Evolutionary conservation across 2,329 filamentous ascomycete genomes (phyloP).

Genomic region (Penicillium italicum): DNA sequence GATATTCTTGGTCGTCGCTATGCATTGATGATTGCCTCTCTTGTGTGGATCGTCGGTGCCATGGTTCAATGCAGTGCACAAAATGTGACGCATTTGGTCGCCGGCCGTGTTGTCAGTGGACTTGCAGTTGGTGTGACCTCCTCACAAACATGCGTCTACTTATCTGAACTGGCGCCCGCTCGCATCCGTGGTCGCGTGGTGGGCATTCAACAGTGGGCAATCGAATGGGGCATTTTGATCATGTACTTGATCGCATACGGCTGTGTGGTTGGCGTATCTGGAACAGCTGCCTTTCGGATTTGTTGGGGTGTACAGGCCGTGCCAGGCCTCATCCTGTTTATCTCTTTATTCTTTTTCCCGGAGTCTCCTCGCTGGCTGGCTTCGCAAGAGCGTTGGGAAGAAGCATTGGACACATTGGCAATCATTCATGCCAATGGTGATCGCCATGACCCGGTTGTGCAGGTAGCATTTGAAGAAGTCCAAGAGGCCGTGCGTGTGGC

Average conservation of each 20-base stretch:
- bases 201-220: slow-evolving; percentile 45
- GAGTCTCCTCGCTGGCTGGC: slow-evolving; percentile 62
- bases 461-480: slow-evolving; percentile 50
- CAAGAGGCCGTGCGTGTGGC: slow-evolving; percentile 33
- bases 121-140: slow-evolving; percentile 42
- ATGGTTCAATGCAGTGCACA: slow-evolving; percentile 30
- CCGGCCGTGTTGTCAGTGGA: slow-evolving; percentile 28
- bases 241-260: slow-evolving; percentile 45
- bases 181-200: slow-evolving; percentile 43
- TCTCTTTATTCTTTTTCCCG: slow-evolving; percentile 56
- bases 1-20: slow-evolving; percentile 26
- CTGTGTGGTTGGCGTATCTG: slow-evolving; percentile 33
- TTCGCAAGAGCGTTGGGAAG: slow-evolving; percentile 57
- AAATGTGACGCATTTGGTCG: slow-evolving; percentile 24
- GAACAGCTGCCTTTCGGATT: slow-evolving; percentile 52
- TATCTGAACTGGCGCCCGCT: slow-evolving; percentile 44
- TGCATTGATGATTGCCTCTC: slow-evolving; percentile 24
- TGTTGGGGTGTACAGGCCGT: slow-evolving; percentile 63
- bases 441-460: slow-evolving; percentile 51
- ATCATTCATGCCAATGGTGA: slow-evolving; percentile 57
- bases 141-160: slow-evolving; percentile 45
- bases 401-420: slow-evolving; percentile 50
- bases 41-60: slow-evolving; percentile 27
- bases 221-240: slow-evolving; percentile 45
- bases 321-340: slow-evolving; percentile 55